Base-by-base conservation (phyloP, 768 basidiomycete species). In the Amanita muscaria region DNA sequence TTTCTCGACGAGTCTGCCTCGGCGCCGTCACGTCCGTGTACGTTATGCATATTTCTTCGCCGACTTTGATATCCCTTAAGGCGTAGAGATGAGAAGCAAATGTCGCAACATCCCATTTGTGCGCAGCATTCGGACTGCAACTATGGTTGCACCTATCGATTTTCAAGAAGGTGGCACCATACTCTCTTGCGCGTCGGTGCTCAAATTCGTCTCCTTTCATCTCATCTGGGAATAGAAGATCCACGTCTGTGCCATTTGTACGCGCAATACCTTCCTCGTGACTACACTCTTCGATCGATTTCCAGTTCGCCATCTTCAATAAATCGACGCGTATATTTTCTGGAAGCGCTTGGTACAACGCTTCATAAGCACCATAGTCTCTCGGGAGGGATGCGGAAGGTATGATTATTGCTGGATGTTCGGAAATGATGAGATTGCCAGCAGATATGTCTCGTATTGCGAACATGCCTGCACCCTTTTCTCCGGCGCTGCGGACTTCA, bases 141-240 rank as follows among this genome's bases (percentile, higher is more conserved):
- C 70, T 72, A 41, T 74, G 73, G 47, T 74, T 74, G 25, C 59
- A 59, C 10, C 72, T 60, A 50, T 68, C 67, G 23, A 72, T 62
- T 24, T 59, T 56, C 9, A 66, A 60, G 51, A 69, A 73, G 0
- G 68, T 61, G 4, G 62, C 72, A 9, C 71, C 70, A 40, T 73
- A 72, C 30, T 67, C 60, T 40, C 45, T 47, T 7, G 31, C 32
- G 2, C 37, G 38, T 34, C 38, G 34, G 3, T 16, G 32, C 14
- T 51, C 52, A 4, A 56, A 49, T 4, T 40, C 21, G 11, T 53
- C 48, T 43, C 39, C 52, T 24, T 41, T 55, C 50, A 55, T 63
- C 45, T 32, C 14, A 9, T 43, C 49, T 21, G 56, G 57, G 34
- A 55, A 53, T 22, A 46, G 37, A 24, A 72, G 53, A 16, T 67